Conservation (phyloP, 2,329 filamentous ascomycete genomes). For the Exophiala sp. region DNA sequence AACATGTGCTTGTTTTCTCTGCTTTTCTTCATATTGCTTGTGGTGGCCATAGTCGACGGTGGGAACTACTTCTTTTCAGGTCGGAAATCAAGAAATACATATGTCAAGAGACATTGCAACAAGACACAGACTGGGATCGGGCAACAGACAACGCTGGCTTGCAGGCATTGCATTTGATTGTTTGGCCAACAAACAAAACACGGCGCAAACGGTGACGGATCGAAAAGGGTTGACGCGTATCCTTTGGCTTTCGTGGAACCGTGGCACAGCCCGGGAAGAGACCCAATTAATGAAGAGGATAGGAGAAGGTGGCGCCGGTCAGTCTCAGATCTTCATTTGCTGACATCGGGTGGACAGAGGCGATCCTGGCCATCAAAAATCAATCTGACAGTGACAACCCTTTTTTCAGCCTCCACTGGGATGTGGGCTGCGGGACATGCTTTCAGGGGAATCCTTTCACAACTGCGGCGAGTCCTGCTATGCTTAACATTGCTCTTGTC, state of each 20-base stretch:
- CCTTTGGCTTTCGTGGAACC: not conserved
- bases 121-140: not conserved
- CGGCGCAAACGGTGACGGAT: not conserved
- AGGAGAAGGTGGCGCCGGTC: not conserved
- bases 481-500: no score
- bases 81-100: not conserved
- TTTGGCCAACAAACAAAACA: not conserved
- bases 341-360: not conserved
- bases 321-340: not conserved
- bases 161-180: not conserved
- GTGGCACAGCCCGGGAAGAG: not conserved
- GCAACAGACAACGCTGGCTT: not conserved
- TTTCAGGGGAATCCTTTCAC: no score
- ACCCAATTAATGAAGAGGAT: not conserved
- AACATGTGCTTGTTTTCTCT: no score
- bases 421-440: no score
- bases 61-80: not conserved
- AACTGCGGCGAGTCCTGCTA: no score
- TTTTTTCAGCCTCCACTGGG: not conserved
- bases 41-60: not conserved
- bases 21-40: not conserved
- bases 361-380: not conserved
- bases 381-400: constrained; percentile 2
- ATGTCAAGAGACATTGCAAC: not conserved
- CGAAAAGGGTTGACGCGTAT: not conserved